A percentile compares a stretch with the other conserved stretches of the same genome.
phyloP scores from a whole-genome alignment of 257 asterid genomes.

The Cruciata laevipes region DNA sequence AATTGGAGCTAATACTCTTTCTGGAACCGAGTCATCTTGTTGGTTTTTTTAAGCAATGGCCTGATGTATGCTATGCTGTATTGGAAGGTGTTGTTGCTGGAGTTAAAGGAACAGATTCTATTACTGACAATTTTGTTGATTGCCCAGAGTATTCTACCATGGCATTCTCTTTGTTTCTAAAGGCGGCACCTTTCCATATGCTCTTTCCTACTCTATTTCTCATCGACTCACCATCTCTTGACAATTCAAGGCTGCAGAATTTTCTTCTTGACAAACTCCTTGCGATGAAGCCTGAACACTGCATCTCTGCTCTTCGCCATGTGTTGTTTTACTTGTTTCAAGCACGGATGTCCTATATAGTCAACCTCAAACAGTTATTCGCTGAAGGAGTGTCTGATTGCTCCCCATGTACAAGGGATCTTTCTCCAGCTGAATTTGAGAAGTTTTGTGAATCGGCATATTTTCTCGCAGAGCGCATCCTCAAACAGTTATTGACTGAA shows the following conservation, averaged over 20 bases:
- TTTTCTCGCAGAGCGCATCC: slow-evolving; percentile 43
- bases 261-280: slow-evolving; percentile 62
- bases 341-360: slow-evolving; percentile 34
- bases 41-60: slow-evolving; percentile 51
- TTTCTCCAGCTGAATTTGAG: slow-evolving; percentile 37
- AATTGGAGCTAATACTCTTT: slow-evolving; percentile 48
- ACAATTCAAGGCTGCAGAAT: slow-evolving; percentile 35
- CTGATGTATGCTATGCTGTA: slow-evolving; percentile 54
- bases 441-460: slow-evolving; percentile 48
- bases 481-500: slow-evolving; percentile 47
- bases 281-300: slow-evolving; percentile 48
- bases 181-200: slow-evolving; percentile 52
- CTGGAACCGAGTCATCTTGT: slow-evolving; percentile 49
- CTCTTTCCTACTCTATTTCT: slow-evolving; percentile 55
- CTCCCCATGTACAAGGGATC: slow-evolving; percentile 25
- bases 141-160: slow-evolving; percentile 41
- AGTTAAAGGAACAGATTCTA: slow-evolving; percentile 21
- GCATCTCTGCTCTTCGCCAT: slow-evolving; percentile 57
- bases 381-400: slow-evolving; percentile 27
- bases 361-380: slow-evolving; percentile 41
- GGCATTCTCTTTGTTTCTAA: slow-evolving; percentile 54
- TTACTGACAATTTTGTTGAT: slow-evolving; percentile 21
- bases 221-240: slow-evolving; percentile 33
- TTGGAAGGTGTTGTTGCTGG: slow-evolving; percentile 32
- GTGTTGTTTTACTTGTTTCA: slow-evolving; percentile 62